A percentile compares a stretch with the other conserved stretches of the same genome.
phyloP scores from a whole-genome alignment of 352 stramenopile genomes.

The Plasmopara muralis region DNA sequence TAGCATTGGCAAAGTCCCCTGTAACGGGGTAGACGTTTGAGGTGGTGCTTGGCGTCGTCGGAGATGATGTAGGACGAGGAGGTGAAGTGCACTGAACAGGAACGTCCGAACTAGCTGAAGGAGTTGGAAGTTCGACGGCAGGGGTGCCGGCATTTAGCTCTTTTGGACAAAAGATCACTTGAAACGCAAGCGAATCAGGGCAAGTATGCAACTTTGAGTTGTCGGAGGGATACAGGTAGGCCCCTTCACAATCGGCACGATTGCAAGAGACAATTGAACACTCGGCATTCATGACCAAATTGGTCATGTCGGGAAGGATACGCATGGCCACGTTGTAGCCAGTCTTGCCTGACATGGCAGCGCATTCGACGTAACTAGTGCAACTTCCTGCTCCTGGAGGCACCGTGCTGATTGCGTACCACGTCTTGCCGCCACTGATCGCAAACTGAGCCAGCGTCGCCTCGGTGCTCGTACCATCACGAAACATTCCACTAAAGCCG shows the following conservation, averaged over 20 bases:
- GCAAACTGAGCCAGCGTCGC: constrained; percentile 53
- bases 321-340: constrained; percentile 62
- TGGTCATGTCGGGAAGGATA: constrained; percentile 33
- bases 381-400: constrained; percentile 45
- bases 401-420: constrained; percentile 58
- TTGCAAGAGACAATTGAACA: constrained; percentile 29
- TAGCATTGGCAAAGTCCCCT: constrained; percentile 29
- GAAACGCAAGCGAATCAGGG: constrained; percentile 26
- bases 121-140: not conserved
- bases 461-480: constrained; percentile 32
- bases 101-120: constrained; percentile 1
- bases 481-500: constrained; percentile 60
- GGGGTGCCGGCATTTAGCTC: not conserved
- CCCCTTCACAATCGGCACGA: constrained; percentile 32
- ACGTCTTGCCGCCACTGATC: constrained; percentile 33
- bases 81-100: not conserved
- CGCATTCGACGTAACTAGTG: constrained; percentile 44
- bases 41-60: constrained; percentile 1
- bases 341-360: constrained; percentile 35
- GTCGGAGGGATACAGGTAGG: constrained; percentile 48
- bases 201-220: constrained; percentile 48
- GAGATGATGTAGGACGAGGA: constrained; percentile 2
- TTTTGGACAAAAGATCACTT: constrained; percentile 39
- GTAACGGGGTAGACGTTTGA: constrained; percentile 1
- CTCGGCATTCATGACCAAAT: constrained; percentile 22